Conservation (phyloP, 139 green algal species). For the Auxenochlorella pyrenoidosa region DNA sequence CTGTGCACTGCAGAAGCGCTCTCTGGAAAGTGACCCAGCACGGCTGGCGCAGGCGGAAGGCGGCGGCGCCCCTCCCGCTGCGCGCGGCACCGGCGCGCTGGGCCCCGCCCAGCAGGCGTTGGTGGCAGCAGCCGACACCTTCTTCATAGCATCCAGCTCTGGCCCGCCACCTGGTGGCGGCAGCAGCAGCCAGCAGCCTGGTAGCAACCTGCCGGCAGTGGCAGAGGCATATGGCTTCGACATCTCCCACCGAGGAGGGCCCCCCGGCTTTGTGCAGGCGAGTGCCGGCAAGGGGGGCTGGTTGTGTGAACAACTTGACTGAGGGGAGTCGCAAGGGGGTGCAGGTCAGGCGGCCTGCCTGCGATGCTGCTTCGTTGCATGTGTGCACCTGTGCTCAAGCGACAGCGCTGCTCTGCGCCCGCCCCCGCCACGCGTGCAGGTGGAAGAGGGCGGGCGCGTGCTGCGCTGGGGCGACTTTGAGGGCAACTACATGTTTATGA, state of each 20-base stretch:
- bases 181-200: background rate
- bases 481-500: conserved; percentile 54
- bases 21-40: background rate
- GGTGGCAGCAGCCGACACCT: conserved; percentile 1
- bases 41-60: background rate
- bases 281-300: too few relatives aligned
- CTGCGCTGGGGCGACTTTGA: conserved; percentile 50
- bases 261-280: conserved; percentile 38
- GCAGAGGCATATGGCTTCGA: background rate
- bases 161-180: background rate
- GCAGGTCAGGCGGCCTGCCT: background rate
- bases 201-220: background rate
- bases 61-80: too few relatives aligned
- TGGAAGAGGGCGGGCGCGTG: background rate
- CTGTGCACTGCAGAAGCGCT: background rate
- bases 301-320: too few relatives aligned
- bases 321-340: background rate
- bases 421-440: background rate
- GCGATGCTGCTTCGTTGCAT: background rate
- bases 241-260: conserved; percentile 47
- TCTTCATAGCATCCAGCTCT: conserved; percentile 6
- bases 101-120: background rate
- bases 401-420: background rate
- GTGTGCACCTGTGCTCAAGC: background rate
- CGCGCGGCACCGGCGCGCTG: background rate